phyloP scores from a whole-genome alignment of 768 basidiomycete genomes.

The Mycena epipterygia region DNA sequence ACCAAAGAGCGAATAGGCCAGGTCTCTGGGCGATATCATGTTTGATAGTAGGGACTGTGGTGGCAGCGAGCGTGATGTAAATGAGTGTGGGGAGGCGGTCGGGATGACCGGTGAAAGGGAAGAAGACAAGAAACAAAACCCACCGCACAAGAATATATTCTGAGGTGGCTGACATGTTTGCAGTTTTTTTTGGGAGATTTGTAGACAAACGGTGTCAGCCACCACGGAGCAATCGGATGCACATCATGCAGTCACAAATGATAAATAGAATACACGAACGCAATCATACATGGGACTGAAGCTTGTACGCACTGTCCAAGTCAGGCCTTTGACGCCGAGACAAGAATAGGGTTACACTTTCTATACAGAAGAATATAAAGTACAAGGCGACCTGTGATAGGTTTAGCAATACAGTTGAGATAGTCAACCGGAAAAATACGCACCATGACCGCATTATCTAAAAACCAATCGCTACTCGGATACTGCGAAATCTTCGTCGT shows the following conservation, averaged over 20 bases:
- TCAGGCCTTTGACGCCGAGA: constrained; percentile 7
- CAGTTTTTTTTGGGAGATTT: neutral
- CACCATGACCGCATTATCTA: constrained; percentile 46
- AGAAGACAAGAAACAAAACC: constrained; percentile 11
- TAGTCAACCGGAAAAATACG: neutral
- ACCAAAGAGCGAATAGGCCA: constrained; percentile 34
- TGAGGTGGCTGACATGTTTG: constrained; percentile 24
- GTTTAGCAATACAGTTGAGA: neutral
- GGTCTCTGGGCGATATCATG: constrained; percentile 23
- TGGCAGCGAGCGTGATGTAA: constrained; percentile 28
- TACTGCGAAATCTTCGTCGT: constrained; percentile 40
- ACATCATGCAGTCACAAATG: neutral
- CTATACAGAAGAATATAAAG: constrained; percentile 28
- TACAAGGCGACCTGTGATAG: constrained; percentile 31
- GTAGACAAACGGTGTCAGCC: constrained; percentile 15
- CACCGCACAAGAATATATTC: too few species aligned
- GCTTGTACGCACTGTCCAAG: constrained; percentile 17
- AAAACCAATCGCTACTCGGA: constrained; percentile 42
- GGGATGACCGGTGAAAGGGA: constrained; percentile 3
- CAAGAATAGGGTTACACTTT: constrained; percentile 20
- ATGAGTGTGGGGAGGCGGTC: constrained; percentile 30
- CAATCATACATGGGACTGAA: constrained; percentile 21
- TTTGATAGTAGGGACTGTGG: constrained; percentile 30
- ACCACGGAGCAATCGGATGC: neutral
- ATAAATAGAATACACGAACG: constrained; percentile 12